phyloP scores from a whole-genome alignment of 768 basidiomycete genomes.

The Termitomyces sp. region DNA sequence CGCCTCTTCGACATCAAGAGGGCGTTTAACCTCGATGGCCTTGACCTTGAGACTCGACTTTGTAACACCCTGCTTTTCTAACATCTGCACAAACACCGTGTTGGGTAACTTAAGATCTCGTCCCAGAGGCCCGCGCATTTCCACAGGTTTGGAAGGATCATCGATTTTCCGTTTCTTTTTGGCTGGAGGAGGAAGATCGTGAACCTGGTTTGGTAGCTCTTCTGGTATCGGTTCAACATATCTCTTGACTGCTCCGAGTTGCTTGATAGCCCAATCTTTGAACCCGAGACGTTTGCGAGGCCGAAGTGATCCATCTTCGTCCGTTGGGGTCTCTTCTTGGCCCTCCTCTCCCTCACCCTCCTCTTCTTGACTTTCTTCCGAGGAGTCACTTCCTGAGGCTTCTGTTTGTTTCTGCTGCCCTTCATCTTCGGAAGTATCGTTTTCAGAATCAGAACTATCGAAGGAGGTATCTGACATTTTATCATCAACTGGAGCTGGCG shows the following conservation, averaged over 20 bases:
- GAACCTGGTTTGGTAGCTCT: conserved; percentile 6
- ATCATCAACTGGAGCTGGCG: conserved; percentile 21
- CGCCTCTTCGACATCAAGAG: conserved; percentile 68
- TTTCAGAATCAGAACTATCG: conserved; percentile 77
- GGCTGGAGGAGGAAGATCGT: conserved; percentile 26
- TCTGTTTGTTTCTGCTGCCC: conserved; percentile 12
- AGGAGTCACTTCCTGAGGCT: conserved; percentile 10
- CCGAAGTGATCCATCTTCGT: conserved; percentile 20
- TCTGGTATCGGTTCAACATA: conserved; percentile 23
- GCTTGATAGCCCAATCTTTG: conserved; percentile 88
- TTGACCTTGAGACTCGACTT: conserved; percentile 31
- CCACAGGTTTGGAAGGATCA: conserved; percentile 23
- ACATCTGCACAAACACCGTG: conserved; percentile 58
- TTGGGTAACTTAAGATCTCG: conserved; percentile 63
- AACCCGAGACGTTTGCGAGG: conserved; percentile 54
- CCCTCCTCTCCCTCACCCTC: conserved; percentile 22
- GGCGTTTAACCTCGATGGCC: conserved; percentile 55
- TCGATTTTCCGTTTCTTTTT: conserved; percentile 50
- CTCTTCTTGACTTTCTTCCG: conserved; percentile 11
- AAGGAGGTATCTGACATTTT: conserved; percentile 64
- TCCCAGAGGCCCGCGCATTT: conserved; percentile 80
- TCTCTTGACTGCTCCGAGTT: conserved; percentile 53
- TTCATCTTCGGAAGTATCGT: conserved; percentile 39
- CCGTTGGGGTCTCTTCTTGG: conserved; percentile 14
- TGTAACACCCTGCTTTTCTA: conserved; percentile 23